Evolutionary conservation across 1,284 basidiomycete genomes (phyloP).

Genomic region (Moniliella sp.): DNA sequence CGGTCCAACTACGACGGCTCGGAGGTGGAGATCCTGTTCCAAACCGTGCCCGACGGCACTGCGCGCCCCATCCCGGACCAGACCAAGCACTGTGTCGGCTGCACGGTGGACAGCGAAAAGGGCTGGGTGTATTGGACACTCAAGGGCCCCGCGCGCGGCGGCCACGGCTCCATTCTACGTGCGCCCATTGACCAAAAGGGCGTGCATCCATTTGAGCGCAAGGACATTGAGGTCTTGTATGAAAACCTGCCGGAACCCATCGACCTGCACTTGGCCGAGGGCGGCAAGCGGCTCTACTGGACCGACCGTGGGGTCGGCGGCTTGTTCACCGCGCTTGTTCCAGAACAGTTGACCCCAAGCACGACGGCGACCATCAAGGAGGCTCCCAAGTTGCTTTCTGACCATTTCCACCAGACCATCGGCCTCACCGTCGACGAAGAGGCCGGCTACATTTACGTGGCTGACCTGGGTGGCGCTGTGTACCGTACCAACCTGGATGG

Average conservation of each 20-base stretch:
- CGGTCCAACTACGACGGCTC: too few relatives aligned
- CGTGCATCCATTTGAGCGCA: not conserved
- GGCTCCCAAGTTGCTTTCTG: constrained; percentile 9
- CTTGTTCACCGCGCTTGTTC: not conserved
- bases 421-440: constrained; percentile 2
- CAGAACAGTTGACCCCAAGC: constrained; percentile 1
- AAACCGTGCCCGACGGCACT: too few relatives aligned
- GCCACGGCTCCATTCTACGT: constrained; percentile 1
- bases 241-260: constrained; percentile 2
- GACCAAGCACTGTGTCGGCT: constrained; percentile 3
- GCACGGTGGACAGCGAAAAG: constrained; percentile 1
- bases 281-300: constrained; percentile 2
- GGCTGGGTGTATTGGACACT: constrained; percentile 3
- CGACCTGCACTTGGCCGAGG: constrained; percentile 1
- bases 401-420: constrained; percentile 48
- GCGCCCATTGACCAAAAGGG: constrained; percentile 2
- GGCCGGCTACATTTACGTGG: constrained; percentile 1
- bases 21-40: too few relatives aligned
- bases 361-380: not conserved
- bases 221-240: constrained; percentile 2
- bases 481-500: too few relatives aligned
- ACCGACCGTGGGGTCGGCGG: constrained; percentile 2
- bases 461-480: constrained; percentile 3
- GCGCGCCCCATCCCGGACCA: constrained; percentile 1
- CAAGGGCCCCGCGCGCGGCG: constrained; percentile 1